These are phyloP conservation scores for Sporothrix schenckii DNA, from an alignment of 2,329 filamentous ascomycete genomes.

Conservation along the genomic window DNA sequence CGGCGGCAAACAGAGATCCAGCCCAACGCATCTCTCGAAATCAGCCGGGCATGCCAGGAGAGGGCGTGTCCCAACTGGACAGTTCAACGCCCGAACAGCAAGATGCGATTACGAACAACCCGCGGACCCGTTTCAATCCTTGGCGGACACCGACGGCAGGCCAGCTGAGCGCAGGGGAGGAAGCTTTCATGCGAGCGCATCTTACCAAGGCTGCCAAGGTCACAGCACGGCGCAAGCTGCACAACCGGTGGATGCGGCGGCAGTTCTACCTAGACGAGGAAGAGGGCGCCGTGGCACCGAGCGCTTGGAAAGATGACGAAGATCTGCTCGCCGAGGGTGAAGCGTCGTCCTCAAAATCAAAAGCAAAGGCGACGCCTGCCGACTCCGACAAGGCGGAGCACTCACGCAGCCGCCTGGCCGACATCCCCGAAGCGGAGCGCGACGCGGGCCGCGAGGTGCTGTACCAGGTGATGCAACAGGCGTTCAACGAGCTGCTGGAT, in stretches of 20 bases:
- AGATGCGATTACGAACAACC: background rate
- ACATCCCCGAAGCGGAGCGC: conserved; percentile 76
- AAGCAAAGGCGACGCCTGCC: conserved; percentile 45
- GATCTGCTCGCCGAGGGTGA: conserved; percentile 55
- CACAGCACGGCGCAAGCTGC: conserved; percentile 56
- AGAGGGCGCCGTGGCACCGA: conserved; percentile 69
- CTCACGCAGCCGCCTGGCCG: conserved; percentile 70
- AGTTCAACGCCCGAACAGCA: conserved; percentile 3
- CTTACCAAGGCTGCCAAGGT: conserved; percentile 47
- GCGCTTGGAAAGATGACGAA: conserved; percentile 64
- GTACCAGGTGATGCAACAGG: conserved; percentile 88
- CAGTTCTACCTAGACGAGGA: conserved; percentile 85
- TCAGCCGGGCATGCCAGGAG: background rate
- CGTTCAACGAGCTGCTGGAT: conserved; percentile 90
- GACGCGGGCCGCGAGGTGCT: conserved; percentile 87
- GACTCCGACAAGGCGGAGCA: conserved; percentile 39
- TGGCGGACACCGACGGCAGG: conserved; percentile 21
- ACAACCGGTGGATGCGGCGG: conserved; percentile 74
- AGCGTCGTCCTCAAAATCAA: conserved; percentile 75
- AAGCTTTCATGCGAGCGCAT: conserved; percentile 42
- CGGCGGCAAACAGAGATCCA: background rate
- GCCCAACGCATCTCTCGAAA: background rate
- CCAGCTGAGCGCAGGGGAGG: conserved; percentile 44
- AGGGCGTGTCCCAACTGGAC: conserved; percentile 12
- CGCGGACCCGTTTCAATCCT: background rate